A percentile compares a stretch with the other conserved stretches of the same genome.
These are phyloP conservation scores for Pleurozium schreberi DNA, from an alignment of 225 moss, liverwort and hornwort genomes.

Conservation along the genomic window DNA sequence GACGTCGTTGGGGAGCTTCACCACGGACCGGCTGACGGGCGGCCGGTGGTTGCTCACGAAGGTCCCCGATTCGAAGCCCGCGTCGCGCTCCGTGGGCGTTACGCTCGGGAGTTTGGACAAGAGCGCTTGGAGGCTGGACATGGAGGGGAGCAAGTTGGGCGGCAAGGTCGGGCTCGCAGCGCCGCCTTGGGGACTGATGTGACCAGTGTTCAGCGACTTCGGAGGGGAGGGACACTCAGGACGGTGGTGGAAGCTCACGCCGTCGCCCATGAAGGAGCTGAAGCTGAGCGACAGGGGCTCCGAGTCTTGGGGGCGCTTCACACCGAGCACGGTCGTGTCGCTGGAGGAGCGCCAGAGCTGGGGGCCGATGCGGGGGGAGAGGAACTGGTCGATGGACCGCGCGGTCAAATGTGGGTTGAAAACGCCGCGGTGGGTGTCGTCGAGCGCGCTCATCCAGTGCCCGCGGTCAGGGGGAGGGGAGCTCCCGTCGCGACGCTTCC, in stretches of 20 bases:
- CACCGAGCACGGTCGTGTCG: slow-evolving; percentile 21
- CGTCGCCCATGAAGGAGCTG: slow-evolving; percentile 26
- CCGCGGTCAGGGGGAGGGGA: slow-evolving; percentile 17
- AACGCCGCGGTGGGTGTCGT: neutral
- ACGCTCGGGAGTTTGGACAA: slow-evolving; percentile 85
- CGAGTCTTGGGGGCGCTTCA: slow-evolving; percentile 30
- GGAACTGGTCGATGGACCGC: slow-evolving; percentile 42
- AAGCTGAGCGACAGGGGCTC: slow-evolving; percentile 24
- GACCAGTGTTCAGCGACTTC: slow-evolving; percentile 62
- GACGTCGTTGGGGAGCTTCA: neutral
- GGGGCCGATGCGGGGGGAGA: slow-evolving; percentile 26
- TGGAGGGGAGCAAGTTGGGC: slow-evolving; percentile 52
- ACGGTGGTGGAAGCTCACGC: slow-evolving; percentile 21
- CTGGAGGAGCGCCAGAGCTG: slow-evolving; percentile 35
- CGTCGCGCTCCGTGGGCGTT: slow-evolving; percentile 25
- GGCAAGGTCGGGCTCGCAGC: slow-evolving; percentile 32
- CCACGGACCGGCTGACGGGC: slow-evolving; percentile 14
- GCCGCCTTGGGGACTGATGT: slow-evolving; percentile 21
- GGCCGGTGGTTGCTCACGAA: slow-evolving; percentile 19
- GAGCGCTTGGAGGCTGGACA: slow-evolving; percentile 86
- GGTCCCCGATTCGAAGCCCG: neutral
- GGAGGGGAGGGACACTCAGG: slow-evolving; percentile 72
- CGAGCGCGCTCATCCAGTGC: slow-evolving; percentile 14
- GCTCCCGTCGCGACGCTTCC: slow-evolving; percentile 15
- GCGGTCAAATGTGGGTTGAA: slow-evolving; percentile 8